Evolutionary conservation across 768 basidiomycete genomes (phyloP).

Genomic region (Hericium rajendrae): DNA sequence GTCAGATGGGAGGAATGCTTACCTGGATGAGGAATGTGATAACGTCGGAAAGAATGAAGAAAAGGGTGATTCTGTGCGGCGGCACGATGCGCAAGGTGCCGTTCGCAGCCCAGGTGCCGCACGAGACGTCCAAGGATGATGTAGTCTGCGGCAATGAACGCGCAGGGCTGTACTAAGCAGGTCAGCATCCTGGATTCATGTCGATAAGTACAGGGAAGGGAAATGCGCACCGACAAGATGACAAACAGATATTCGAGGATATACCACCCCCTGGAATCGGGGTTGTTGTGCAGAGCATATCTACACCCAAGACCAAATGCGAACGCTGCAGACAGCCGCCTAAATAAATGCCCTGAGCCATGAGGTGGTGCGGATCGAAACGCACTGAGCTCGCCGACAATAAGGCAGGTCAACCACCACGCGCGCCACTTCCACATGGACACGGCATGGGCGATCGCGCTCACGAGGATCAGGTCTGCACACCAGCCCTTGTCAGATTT

Average conservation of each 20-base stretch:
- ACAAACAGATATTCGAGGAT: conserved; percentile 51
- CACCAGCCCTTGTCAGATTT: neutral
- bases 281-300: conserved; percentile 43
- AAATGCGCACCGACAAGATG: conserved; percentile 39
- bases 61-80: conserved; percentile 36
- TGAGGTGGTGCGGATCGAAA: too few species aligned
- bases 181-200: neutral
- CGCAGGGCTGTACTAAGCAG: conserved; percentile 45
- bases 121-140: conserved; percentile 56
- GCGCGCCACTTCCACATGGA: conserved; percentile 12
- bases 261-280: conserved; percentile 43
- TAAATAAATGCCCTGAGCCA: neutral
- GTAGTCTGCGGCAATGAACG: conserved; percentile 64
- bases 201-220: too few species aligned
- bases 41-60: conserved; percentile 57
- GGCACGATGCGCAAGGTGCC: conserved; percentile 40
- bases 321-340: conserved; percentile 32
- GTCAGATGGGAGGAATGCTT: conserved; percentile 1
- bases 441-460: conserved; percentile 1
- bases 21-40: conserved; percentile 61
- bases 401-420: conserved; percentile 28
- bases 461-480: conserved; percentile 2
- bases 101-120: conserved; percentile 33
- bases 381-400: conserved; percentile 51
- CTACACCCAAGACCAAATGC: conserved; percentile 46